Evolutionary conservation across 2,329 filamentous ascomycete species (phyloP).

Genomic region (Talaromyces rugulosus): DNA sequence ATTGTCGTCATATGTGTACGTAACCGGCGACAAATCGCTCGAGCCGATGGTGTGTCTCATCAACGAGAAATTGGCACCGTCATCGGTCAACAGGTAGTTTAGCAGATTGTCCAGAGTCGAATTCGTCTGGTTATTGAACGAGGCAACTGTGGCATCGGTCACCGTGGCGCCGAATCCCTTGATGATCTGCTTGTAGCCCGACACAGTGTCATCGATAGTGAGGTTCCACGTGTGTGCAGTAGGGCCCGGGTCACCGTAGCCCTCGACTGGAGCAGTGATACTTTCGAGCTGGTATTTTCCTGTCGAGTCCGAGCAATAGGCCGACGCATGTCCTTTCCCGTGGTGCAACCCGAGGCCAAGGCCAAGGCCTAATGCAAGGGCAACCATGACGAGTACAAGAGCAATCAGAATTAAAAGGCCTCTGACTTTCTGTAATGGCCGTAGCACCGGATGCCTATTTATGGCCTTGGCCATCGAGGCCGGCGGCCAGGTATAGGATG

Average conservation of each 20-base stretch:
- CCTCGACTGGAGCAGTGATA: constrained; percentile 18
- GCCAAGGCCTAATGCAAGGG: constrained; percentile 6
- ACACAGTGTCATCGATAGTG: constrained; percentile 22
- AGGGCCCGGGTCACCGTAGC: constrained; percentile 16
- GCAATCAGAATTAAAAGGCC: background rate
- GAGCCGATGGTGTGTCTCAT: constrained; percentile 40
- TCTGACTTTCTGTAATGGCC: background rate
- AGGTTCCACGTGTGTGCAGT: constrained; percentile 23
- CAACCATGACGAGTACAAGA: background rate
- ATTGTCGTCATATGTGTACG: constrained; percentile 39
- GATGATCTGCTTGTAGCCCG: constrained; percentile 25
- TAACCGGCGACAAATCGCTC: constrained; percentile 29
- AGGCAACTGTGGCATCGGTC: constrained; percentile 35
- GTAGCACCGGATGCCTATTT: background rate
- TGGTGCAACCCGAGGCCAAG: background rate
- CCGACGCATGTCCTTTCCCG: constrained; percentile 13
- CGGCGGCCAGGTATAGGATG: background rate
- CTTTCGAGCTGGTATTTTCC: constrained; percentile 23
- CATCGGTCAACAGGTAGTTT: constrained; percentile 29
- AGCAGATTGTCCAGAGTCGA: constrained; percentile 27
- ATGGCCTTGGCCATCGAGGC: background rate
- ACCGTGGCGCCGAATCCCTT: constrained; percentile 35
- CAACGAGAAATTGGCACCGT: constrained; percentile 33
- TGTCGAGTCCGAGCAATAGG: constrained; percentile 23
- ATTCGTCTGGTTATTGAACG: constrained; percentile 29